Evolutionary conservation across 495 filamentous ascomycete species (phyloP), one percentile per base, ranked within the genome.

Genomic region (Venustampulla echinocandica): DNA sequence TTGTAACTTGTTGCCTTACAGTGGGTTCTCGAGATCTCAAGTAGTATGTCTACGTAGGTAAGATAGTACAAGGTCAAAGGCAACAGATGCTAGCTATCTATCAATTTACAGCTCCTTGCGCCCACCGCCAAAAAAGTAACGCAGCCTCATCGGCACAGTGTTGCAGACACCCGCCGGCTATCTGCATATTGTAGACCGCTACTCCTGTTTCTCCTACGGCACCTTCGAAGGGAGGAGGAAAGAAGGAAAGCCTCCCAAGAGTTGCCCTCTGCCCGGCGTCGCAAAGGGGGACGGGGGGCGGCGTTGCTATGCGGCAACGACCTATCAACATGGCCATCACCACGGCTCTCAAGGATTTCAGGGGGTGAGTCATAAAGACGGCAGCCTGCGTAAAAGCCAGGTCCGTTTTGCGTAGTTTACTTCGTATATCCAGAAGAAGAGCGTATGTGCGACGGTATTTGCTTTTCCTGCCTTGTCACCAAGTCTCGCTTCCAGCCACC

Each of bases 401-500:
- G 33, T 35, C 33, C 11, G 11, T n/a, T 35, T 35, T 4, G 4
- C 18, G 33, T 14, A 35, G 4, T 4, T 35, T 14, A 10, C 33
- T n/a, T 35, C 33, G 33, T 15, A n/a, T 10, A 10, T 35, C 18
- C 18, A 15, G 4, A 4, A 6, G 13, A 15, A 15, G 13, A 5
- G 6, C 33, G 18, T n/a, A 35, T 13, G 7, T 30, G 7, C 6
- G 18, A 15, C 5, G 33, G 18, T 35, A 15, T 14, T 35, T 15
- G 13, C 18, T 35, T 35, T 15, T 15, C 33, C 33, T 15, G 18
- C 33, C 33, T 10, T 35, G 13, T n/a, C 33, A 35, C 33, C 27
- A 35, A 35, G 18, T 35, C 33, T n/a, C n/a, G n/a, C n/a, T n/a
- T 15, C 33, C 33, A 35, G 33, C 33, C 33, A 35, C 33, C 33